These are phyloP conservation scores for Phytopythium aichiense DNA, from an alignment of 352 stramenopile species.

Conservation along the genomic window DNA sequence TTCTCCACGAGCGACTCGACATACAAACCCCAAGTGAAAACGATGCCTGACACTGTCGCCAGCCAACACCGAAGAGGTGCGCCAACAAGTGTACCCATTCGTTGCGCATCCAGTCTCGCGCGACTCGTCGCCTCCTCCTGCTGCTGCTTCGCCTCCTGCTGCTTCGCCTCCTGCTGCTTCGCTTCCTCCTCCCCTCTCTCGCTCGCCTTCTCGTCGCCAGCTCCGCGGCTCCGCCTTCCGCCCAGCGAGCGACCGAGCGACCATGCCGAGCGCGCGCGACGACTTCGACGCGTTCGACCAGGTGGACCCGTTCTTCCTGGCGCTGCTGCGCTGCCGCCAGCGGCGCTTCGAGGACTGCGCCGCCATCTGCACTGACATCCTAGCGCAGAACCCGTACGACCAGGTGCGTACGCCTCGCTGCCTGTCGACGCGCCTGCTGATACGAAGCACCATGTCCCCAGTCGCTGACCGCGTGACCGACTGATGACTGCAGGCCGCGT, in stretches of 20 bases:
- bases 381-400: constrained; percentile 85
- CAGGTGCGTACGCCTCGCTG: constrained; percentile 26
- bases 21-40: constrained; percentile 3
- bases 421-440: too few species aligned
- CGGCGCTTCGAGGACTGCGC: constrained; percentile 79
- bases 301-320: constrained; percentile 89
- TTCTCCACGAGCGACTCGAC: not conserved
- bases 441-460: too few species aligned
- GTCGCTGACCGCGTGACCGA: not conserved
- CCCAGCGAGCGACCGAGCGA: not conserved
- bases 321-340: constrained; percentile 69
- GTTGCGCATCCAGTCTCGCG: not conserved
- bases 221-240: not conserved
- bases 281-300: constrained; percentile 45
- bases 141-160: not conserved
- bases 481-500: constrained; percentile 50
- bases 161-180: not conserved
- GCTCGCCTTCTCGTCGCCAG: not conserved
- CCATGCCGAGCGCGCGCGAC: constrained; percentile 10
- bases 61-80: not conserved
- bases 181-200: not conserved
- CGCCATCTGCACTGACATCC: constrained; percentile 79
- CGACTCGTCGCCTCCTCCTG: constrained; percentile 12
- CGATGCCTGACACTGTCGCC: not conserved
- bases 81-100: constrained; percentile 5